A percentile compares a stretch with the other conserved stretches of the same genome.
Evolutionary conservation across 83 land plant genomes (phyloP).

Genomic region (Thuja plicata): DNA sequence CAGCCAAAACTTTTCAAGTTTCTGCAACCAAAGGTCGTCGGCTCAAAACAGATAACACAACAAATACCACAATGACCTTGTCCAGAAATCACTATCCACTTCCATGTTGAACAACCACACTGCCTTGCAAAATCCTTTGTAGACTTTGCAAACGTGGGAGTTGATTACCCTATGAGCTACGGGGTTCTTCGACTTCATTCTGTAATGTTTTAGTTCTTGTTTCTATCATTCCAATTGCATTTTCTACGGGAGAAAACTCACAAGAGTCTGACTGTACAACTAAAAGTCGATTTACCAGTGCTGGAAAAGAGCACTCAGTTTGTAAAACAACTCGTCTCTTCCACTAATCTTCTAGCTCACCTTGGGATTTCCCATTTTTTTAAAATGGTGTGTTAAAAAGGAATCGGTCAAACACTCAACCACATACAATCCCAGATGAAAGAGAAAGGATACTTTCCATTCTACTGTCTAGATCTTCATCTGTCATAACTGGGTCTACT

Average conservation of each 20-base stretch:
- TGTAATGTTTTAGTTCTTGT: slow-evolving; percentile 88
- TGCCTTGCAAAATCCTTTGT: slow-evolving; percentile 98
- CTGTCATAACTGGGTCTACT: slow-evolving; percentile 98
- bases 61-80: too few relatives aligned
- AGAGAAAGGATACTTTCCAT: slow-evolving; percentile 84
- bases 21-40: too few relatives aligned
- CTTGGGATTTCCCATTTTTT: slow-evolving; percentile 97
- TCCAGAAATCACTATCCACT: too few relatives aligned
- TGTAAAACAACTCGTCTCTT: slow-evolving; percentile 89
- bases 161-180: slow-evolving; percentile 93
- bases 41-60: too few relatives aligned
- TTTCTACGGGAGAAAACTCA: slow-evolving; percentile 97
- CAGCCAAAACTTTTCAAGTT: too few relatives aligned
- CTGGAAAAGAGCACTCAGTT: slow-evolving; percentile 98
- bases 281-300: slow-evolving; percentile 86
- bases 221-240: slow-evolving; percentile 99
- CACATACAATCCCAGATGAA: slow-evolving; percentile 71
- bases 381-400: slow-evolving; percentile 98
- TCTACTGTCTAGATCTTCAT: slow-evolving; percentile 92
- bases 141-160: slow-evolving; percentile 93
- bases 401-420: slow-evolving; percentile 94
- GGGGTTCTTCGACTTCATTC: slow-evolving; percentile 97
- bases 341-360: slow-evolving; percentile 98
- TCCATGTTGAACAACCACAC: slow-evolving; percentile 85
- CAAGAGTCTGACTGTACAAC: slow-evolving; percentile 87